Evolutionary conservation across 2,329 filamentous ascomycete genomes (phyloP).

Genomic region (Dendrostoma leiphaemia): DNA sequence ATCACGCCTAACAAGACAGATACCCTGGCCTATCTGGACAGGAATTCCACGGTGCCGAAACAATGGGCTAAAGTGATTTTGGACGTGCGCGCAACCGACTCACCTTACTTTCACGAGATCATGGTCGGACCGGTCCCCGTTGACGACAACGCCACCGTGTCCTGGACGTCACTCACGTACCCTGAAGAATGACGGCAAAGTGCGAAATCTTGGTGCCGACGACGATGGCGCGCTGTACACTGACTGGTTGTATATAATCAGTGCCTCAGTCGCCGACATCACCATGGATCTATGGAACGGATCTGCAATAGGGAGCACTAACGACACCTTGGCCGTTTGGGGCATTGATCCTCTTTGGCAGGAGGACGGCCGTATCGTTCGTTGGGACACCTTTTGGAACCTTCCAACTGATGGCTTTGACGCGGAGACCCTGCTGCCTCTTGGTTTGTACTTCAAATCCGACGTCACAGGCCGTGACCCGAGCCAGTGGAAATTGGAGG

Average conservation of each 20-base stretch:
- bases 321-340: conserved; percentile 40
- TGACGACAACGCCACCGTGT: conserved; percentile 33
- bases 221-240: conserved; percentile 25
- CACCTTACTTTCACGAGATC: conserved; percentile 41
- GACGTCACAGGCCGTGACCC: conserved; percentile 52
- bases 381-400: conserved; percentile 48
- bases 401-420: conserved; percentile 37
- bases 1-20: conserved; percentile 50
- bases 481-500: conserved; percentile 46
- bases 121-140: conserved; percentile 49
- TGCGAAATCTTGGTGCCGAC: conserved; percentile 39
- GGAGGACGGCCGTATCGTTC: conserved; percentile 38
- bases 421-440: conserved; percentile 41
- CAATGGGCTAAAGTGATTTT: conserved; percentile 44
- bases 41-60: conserved; percentile 30
- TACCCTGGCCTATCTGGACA: conserved; percentile 42
- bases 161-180: conserved; percentile 38
- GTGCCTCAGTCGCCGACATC: conserved; percentile 37
- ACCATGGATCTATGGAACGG: conserved; percentile 44
- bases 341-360: conserved; percentile 41
- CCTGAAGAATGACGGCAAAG: conserved; percentile 33
- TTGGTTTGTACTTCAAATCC: conserved; percentile 40
- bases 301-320: conserved; percentile 34
- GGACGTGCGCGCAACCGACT: conserved; percentile 36
- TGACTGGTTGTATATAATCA: conserved; percentile 35